Evolutionary conservation across 1,139 yeast species (phyloP).

Genomic region (Yamadazyma pseudoaaseri): DNA sequence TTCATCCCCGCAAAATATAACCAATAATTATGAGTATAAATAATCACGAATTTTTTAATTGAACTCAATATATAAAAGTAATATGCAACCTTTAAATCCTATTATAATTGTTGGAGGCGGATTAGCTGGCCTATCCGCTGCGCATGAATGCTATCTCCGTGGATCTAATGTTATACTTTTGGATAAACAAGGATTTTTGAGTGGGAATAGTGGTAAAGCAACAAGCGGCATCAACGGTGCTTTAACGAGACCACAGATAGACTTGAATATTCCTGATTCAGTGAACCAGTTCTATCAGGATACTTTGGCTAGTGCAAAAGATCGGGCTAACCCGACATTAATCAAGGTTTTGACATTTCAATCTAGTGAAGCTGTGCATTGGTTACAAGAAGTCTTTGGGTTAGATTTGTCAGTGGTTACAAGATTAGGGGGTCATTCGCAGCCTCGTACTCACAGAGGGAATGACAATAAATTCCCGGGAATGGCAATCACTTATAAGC

Average conservation of each 20-base stretch:
- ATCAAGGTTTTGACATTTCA: slow-evolving; percentile 51
- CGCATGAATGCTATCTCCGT: slow-evolving; percentile 60
- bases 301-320: slow-evolving; percentile 64
- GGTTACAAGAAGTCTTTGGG: slow-evolving; percentile 65
- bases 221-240: slow-evolving; percentile 84
- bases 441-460: slow-evolving; percentile 74
- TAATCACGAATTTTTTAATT: too few species aligned
- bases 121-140: slow-evolving; percentile 75
- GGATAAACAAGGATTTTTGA: slow-evolving; percentile 63
- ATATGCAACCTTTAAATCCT: slow-evolving; percentile 30
- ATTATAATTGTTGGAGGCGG: slow-evolving; percentile 78
- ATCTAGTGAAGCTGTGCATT: slow-evolving; percentile 63
- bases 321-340: slow-evolving; percentile 54
- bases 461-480: slow-evolving; percentile 69
- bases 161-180: slow-evolving; percentile 57
- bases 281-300: slow-evolving; percentile 63
- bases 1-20: slow-evolving; percentile 3
- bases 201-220: slow-evolving; percentile 82
- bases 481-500: slow-evolving; percentile 67
- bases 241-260: slow-evolving; percentile 58
- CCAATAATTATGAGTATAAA: slow-evolving; percentile 3
- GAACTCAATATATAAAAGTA: too few species aligned
- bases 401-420: slow-evolving; percentile 66
- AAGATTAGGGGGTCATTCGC: slow-evolving; percentile 73
- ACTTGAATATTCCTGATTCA: slow-evolving; percentile 51